A percentile compares a stretch with the other conserved stretches of the same genome.
phyloP scores from a whole-genome alignment of 345 rosid genomes.

The Microthlaspi erraticum region DNA sequence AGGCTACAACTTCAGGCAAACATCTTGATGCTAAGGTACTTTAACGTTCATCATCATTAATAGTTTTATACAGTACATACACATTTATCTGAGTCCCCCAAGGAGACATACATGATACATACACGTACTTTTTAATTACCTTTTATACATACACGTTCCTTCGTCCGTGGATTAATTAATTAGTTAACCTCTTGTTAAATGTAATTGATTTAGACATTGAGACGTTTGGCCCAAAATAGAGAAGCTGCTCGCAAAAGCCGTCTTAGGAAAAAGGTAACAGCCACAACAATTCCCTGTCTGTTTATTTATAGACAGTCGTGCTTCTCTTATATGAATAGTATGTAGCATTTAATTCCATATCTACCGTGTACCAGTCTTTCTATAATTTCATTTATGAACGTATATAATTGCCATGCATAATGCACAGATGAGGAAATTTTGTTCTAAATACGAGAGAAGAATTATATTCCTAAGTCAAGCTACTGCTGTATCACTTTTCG shows the following conservation, averaged over 20 bases:
- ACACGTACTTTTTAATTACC: background rate
- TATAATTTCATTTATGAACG: background rate
- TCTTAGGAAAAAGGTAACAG: slow-evolving; percentile 85
- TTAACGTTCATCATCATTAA: slow-evolving; percentile 17
- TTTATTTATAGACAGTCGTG: no score
- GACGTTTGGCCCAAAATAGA: slow-evolving; percentile 99
- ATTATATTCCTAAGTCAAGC: background rate
- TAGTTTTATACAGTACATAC: no score
- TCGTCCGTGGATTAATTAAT: no score
- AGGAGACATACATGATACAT: slow-evolving; percentile 19
- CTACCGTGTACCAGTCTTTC: slow-evolving; percentile 14
- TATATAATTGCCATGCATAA: background rate
- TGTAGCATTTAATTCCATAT: background rate
- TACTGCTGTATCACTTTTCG: no score
- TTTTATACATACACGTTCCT: background rate
- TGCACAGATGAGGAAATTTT: background rate
- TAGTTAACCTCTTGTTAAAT: slow-evolving; percentile 26
- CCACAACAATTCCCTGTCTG: background rate
- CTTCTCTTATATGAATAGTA: background rate
- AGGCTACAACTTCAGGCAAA: slow-evolving; percentile 78
- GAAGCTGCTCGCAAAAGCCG: slow-evolving; percentile 99
- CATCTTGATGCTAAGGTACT: slow-evolving; percentile 92
- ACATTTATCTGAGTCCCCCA: slow-evolving; percentile 9
- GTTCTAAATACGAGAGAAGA: background rate
- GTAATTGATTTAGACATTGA: slow-evolving; percentile 65